Conservation (phyloP, 2,329 filamentous ascomycete species). For the Falciphora oryzae region DNA sequence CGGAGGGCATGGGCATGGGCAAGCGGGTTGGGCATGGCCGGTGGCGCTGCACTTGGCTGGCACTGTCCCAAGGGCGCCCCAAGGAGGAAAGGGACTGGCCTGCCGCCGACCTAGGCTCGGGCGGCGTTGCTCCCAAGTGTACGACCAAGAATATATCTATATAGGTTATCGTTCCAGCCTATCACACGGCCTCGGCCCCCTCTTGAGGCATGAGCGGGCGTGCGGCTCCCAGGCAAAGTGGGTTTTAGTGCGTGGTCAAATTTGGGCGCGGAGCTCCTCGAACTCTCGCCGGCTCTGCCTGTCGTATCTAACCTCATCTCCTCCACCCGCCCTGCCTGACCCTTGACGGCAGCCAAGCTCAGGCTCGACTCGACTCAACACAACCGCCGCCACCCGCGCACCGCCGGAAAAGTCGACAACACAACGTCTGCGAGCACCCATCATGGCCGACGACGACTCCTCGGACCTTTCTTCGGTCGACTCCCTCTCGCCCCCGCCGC, state of each 20-base stretch:
- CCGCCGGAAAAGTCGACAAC: not conserved
- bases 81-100: not conserved
- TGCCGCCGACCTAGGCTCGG: not conserved
- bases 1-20: not conserved
- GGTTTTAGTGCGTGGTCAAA: conserved; percentile 11
- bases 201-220: conserved; percentile 4
- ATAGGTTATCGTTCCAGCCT: conserved; percentile 7
- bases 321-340: conserved; percentile 8
- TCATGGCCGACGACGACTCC: conserved; percentile 56
- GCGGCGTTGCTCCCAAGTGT: not conserved
- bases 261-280: conserved; percentile 6
- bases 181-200: conserved; percentile 8
- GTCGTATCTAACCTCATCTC: conserved; percentile 9
- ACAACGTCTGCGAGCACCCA: conserved; percentile 15
- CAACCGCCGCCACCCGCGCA: not conserved
- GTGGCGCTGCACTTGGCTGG: not conserved
- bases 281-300: conserved; percentile 5
- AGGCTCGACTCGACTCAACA: conserved; percentile 2
- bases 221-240: conserved; percentile 10
- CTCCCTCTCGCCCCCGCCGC: conserved; percentile 44
- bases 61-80: not conserved
- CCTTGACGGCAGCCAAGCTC: not conserved
- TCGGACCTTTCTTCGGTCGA: conserved; percentile 53
- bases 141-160: not conserved
- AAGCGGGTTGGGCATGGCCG: not conserved